Base-by-base conservation (phyloP, 208 protist species). In the Leishmania martiniquensis region DNA sequence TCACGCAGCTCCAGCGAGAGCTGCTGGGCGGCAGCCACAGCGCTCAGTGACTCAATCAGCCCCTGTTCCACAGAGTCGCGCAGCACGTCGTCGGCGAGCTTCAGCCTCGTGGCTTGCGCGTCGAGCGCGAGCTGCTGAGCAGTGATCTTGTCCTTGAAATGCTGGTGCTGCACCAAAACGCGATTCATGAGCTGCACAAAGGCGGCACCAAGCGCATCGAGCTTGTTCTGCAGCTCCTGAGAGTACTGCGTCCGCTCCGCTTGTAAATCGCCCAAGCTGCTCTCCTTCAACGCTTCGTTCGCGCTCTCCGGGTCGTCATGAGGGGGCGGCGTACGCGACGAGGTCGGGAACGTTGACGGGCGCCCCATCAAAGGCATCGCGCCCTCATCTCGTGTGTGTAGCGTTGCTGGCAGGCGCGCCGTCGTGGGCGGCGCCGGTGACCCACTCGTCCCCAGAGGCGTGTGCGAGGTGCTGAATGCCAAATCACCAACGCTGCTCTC, bases 51-150 rank as follows among this genome's bases (percentile, higher is more conserved):
- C n/a, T 84, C 83, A 5, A 86, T 80, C 32, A 80, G 47, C 12
- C 78, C 76, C 54, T 93, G 85, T 29, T 60, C 71, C 45, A 82
- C 72, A 25, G 82, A 88, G 52, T 79, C 89, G 17, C 72, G 75
- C 54, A 93, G 72, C 34, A 92, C 72, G 75, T 92, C 83, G 66
- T 95, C 91, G 29, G 91, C 89, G n/a, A 90, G 65, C 80, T 93
- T 91, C 60, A 85, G 65, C 51, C 86, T 85, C 49, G 91, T 93
- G 32, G 84, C 81, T 62, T 77, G 72, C 59, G 88, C 85, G 72
- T 93, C 86, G 22, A 95, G 72, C 47, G 84, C 83, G 32, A 66
- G 52, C 67, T 89, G 85, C 82, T 92, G 86, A 29, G 78, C 77
- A 10, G 74, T n/a, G n/a, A 93, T 86, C 55, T 78, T 85, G 51